Base-by-base conservation (phyloP, 2,329 filamentous ascomycete species). In the Claviceps maximensis region DNA sequence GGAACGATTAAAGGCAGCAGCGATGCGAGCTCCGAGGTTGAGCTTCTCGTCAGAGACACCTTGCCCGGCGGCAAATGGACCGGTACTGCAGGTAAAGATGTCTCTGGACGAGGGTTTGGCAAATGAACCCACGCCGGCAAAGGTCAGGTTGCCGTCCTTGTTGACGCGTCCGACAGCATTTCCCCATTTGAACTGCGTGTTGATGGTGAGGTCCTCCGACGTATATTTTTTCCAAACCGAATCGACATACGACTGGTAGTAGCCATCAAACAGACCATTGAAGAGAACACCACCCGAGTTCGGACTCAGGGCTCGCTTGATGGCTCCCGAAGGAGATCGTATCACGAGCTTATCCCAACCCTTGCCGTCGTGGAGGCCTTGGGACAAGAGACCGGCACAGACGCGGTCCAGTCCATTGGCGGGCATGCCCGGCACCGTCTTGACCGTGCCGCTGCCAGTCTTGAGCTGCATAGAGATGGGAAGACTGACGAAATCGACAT, bases 1-100 rank as follows among this genome's bases (percentile, higher is more conserved):
- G 36, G 78, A 82, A 23, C 87, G 77, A 67, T 90, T 89, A 61
- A 91, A 79, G 1, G 84, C 86, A 1, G 87, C 87, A 0, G 84
- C 78, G 15, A 93, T 69, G n/a, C 87, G 76, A 0, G 88, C 85
- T 9, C 83, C 82, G 53, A 90, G 77, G 42, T 82, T 82, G 55
- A 79, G 77, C 63, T 75, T 73, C 61, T 74, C 67, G 49, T 69
- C 69, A 2, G 67, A 62, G 52, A 73, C 70, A 40, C 66, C 67
- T 5, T 69, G 59, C 49, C 69, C 69, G 42, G 60, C 65, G 2
- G 68, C 73, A 65, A 84, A 84, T 1, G 80, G 76, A 0, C 81
- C 81, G n/a, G 68, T 69, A 64, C 67, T 72, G 67, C 76, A 79
- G 49, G 69, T 70, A 58, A 77, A 79, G 52, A 79, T 73, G 60